Conservation (phyloP, 371 early-diverging fungal genomes). For the Syncephalastrum contaminatum region DNA sequence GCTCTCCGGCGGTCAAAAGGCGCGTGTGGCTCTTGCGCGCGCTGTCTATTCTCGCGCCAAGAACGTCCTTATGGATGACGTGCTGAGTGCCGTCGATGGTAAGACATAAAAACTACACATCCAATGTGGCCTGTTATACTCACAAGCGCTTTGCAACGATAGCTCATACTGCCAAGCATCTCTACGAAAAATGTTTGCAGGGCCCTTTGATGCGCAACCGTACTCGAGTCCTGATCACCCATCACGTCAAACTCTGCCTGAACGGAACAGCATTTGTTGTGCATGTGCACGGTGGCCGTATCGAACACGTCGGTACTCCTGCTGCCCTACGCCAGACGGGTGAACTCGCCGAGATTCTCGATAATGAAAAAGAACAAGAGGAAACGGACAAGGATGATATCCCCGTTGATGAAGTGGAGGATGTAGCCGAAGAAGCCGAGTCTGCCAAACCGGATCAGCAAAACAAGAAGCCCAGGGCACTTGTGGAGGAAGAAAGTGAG, state of each 20-base stretch:
- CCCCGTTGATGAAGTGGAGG: constrained; percentile 22
- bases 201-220: constrained; percentile 72
- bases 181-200: constrained; percentile 69
- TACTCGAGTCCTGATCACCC: constrained; percentile 87
- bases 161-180: constrained; percentile 86
- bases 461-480: constrained; percentile 18
- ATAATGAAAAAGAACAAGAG: constrained; percentile 41
- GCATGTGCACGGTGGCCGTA: constrained; percentile 59
- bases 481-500: constrained; percentile 41
- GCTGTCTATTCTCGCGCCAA: constrained; percentile 80
- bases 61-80: constrained; percentile 80
- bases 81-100: constrained; percentile 78
- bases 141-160: not conserved
- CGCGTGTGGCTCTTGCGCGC: constrained; percentile 80
- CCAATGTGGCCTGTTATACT: too few relatives aligned
- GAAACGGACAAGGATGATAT: constrained; percentile 8
- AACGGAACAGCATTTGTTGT: constrained; percentile 64
- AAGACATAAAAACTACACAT: not conserved
- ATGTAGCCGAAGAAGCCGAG: not conserved
- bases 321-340: constrained; percentile 47
- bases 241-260: constrained; percentile 81
- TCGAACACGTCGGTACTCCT: constrained; percentile 40
- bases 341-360: constrained; percentile 30
- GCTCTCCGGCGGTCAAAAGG: constrained; percentile 77
- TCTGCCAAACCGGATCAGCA: too few relatives aligned